Base-by-base conservation (phyloP, 1,284 basidiomycete species). In the Vanrija sp. region DNA sequence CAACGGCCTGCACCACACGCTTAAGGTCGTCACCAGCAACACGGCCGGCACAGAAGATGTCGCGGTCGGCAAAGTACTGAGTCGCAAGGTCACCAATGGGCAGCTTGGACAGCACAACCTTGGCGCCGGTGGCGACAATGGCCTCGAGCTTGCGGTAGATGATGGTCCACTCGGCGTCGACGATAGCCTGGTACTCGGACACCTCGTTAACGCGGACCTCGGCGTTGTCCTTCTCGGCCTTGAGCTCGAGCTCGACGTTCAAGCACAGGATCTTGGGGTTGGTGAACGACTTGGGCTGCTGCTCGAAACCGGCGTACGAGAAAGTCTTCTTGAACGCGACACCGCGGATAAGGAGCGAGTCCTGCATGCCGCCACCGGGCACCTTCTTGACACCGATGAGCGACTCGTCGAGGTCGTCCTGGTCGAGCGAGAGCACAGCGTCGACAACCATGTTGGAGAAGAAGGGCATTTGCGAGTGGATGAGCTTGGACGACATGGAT, bases 311-410 rank as follows among this genome's bases (percentile, higher is more conserved):
- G 44, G 96, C 96, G 69, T 99, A 99, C 3, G 93, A 94, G 78
- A 99, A 99, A 0, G 96, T 98, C 82, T 98, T 99, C 77, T 98
- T 98, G 85, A 98, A 99, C 0, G 96, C 88, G 43, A 99, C 96
- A 51, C 96, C 96, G 55, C 80, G 80, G 70, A 94, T 83, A 53
- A 94, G 83, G 51, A 89, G 80, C 3, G 93, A 96, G 75, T 99
- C 96, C 64, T 96, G 92, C 88, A 98, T 91, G 58, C 91, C 96
- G 51, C 96, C 96, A 54, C 96, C 96, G n/a, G 96, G 86, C 47
- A 99, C 89, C 81, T 98, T 98, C 81, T 99, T 99, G 66, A 98
- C 89, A 26, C 96, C 96, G 67, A 99, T 98, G 65, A 98, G 83
- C 21, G 88, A 91, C 74, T 98, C 93, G 76, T 99, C 92, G 47